Evolutionary conservation across 192 early-diverging fungal species (phyloP).

Genomic region (Linnemannia hyalina): DNA sequence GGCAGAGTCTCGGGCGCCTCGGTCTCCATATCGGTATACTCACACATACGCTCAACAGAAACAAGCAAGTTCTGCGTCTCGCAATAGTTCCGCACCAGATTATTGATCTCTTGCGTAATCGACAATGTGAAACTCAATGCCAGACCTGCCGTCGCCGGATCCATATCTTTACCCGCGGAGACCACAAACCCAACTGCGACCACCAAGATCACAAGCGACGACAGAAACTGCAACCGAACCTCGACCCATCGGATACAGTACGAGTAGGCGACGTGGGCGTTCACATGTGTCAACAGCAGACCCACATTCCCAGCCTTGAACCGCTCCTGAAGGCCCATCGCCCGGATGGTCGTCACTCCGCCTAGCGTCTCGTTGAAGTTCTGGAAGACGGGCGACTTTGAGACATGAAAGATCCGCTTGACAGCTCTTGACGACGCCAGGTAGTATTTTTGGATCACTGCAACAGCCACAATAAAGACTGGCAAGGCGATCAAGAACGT

Average conservation of each 20-base stretch:
- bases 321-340: conserved; percentile 72
- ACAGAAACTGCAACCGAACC: conserved; percentile 84
- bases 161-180: conserved; percentile 56
- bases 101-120: conserved; percentile 85
- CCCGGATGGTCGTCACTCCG: conserved; percentile 85
- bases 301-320: conserved; percentile 67
- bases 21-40: conserved; percentile 83
- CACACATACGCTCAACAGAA: conserved; percentile 84
- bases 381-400: conserved; percentile 81
- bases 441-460: conserved; percentile 74
- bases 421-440: conserved; percentile 84
- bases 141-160: conserved; percentile 67
- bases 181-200: conserved; percentile 73
- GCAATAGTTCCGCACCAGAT: conserved; percentile 86
- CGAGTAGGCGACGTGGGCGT: conserved; percentile 33
- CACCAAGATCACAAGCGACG: conserved; percentile 80
- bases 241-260: conserved; percentile 79
- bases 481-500: conserved; percentile 73
- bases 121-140: conserved; percentile 74
- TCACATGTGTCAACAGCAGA: conserved; percentile 11
- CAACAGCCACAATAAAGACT: neutral
- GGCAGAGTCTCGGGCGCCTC: conserved; percentile 84
- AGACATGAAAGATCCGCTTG: conserved; percentile 76
- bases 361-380: conserved; percentile 85
- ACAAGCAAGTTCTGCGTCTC: conserved; percentile 88